These are phyloP conservation scores for Nicotiana obtusifolia DNA, from an alignment of 257 asterid genomes.

Conservation along the genomic window DNA sequence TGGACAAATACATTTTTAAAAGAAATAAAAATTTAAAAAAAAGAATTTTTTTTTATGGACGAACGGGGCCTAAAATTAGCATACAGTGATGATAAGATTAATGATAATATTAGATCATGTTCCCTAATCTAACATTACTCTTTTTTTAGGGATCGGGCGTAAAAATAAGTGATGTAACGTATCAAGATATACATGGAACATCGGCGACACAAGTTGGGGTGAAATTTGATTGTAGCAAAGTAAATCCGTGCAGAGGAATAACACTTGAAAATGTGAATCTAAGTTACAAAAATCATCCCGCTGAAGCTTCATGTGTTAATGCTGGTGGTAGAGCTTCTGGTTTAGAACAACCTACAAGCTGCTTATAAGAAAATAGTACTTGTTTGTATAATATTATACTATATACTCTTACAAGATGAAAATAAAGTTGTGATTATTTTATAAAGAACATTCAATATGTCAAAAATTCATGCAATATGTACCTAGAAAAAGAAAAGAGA, in stretches of 20 bases:
- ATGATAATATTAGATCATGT: neutral
- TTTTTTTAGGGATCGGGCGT: neutral
- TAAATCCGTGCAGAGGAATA: neutral
- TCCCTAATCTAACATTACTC: neutral
- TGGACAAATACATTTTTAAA: too few relatives aligned
- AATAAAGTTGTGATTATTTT: too few relatives aligned
- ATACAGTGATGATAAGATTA: too few relatives aligned
- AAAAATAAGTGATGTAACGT: conserved; percentile 7
- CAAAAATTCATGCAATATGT: too few relatives aligned
- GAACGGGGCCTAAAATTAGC: too few relatives aligned
- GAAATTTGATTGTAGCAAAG: neutral
- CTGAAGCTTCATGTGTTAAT: conserved; percentile 9
- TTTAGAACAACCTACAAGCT: neutral
- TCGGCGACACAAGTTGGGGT: conserved; percentile 6
- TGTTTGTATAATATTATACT: too few relatives aligned
- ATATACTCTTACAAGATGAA: too few relatives aligned
- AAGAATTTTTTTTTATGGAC: too few relatives aligned
- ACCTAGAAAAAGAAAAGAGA: too few relatives aligned
- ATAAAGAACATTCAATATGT: too few relatives aligned
- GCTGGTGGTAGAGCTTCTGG: conserved; percentile 9
- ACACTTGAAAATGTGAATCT: conserved; percentile 1
- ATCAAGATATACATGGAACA: conserved; percentile 6
- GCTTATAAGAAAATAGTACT: neutral
- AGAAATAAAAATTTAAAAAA: too few relatives aligned
- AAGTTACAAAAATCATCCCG: neutral